A percentile compares a stretch with the other conserved stretches of the same genome.
Evolutionary conservation across 768 basidiomycete species (phyloP).

Genomic region (Mycena polygramma): DNA sequence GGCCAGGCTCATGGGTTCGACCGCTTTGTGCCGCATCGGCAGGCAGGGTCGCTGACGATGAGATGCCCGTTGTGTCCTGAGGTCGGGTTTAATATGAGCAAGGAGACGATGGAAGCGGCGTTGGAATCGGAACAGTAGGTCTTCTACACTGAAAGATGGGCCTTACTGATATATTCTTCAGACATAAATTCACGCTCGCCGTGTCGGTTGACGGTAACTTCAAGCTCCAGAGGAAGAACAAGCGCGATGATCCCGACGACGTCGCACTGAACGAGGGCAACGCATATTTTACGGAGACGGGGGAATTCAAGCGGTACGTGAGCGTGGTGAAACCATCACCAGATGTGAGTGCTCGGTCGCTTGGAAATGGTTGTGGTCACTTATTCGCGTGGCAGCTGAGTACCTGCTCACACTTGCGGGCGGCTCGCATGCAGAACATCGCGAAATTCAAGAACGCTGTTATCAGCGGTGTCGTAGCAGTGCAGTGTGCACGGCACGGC

Average conservation of each 20-base stretch:
- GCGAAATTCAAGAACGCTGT: conserved; percentile 45
- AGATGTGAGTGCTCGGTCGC: background rate
- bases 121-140: conserved; percentile 4
- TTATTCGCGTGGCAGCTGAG: background rate
- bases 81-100: conserved; percentile 18
- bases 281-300: background rate
- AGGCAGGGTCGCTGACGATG: background rate
- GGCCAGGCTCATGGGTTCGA: conserved; percentile 34
- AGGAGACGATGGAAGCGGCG: background rate
- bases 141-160: too few relatives aligned
- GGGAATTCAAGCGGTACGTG: background rate
- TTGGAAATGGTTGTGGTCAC: background rate
- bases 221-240: conserved; percentile 20
- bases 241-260: conserved; percentile 8
- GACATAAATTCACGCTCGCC: conserved; percentile 9
- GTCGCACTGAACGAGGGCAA: background rate
- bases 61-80: conserved; percentile 32
- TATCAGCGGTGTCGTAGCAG: conserved; percentile 44
- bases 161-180: background rate
- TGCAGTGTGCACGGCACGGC: conserved; percentile 47
- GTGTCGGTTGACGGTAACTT: conserved; percentile 2
- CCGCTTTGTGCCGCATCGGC: conserved; percentile 6
- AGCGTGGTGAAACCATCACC: background rate
- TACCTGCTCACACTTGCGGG: conserved; percentile 45
- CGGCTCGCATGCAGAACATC: conserved; percentile 43